Conservation (phyloP, 2,329 filamentous ascomycete genomes). For the Fusarium fujikuroi region DNA sequence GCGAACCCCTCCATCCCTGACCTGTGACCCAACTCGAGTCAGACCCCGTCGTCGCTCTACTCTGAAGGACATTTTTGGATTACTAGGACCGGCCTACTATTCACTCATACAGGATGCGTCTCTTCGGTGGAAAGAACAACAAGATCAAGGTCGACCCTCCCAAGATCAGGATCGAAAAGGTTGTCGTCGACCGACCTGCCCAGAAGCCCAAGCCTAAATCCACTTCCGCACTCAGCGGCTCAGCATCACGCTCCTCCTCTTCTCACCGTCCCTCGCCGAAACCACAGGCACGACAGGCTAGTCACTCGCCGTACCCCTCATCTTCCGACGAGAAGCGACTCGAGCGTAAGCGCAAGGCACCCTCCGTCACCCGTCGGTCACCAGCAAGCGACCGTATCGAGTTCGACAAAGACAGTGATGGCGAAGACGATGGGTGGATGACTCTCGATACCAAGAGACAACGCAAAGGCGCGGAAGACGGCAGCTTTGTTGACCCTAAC, state of each 20-base stretch:
- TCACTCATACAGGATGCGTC: conserved; percentile 48
- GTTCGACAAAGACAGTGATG: conserved; percentile 63
- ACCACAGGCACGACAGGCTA: conserved; percentile 52
- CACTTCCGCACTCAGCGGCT: conserved; percentile 46
- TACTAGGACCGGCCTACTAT: conserved; percentile 21
- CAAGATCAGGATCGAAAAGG: conserved; percentile 64
- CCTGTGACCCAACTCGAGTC: conserved; percentile 30
- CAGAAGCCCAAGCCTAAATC: conserved; percentile 53
- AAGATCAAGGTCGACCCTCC: conserved; percentile 64
- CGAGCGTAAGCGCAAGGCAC: conserved; percentile 62
- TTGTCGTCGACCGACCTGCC: conserved; percentile 55
- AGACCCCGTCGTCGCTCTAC: conserved; percentile 14
- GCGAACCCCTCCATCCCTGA: conserved; percentile 47
- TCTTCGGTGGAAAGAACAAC: conserved; percentile 56
- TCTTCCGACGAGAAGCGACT: conserved; percentile 52
- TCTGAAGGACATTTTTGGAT: background rate
- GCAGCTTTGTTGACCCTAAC: conserved; percentile 57
- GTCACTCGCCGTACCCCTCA: conserved; percentile 56
- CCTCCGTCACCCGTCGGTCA: conserved; percentile 52
- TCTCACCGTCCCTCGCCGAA: conserved; percentile 55
- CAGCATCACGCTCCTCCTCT: conserved; percentile 49
- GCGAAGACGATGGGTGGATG: conserved; percentile 64
- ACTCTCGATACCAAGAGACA: conserved; percentile 60
- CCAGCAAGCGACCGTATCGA: conserved; percentile 61
- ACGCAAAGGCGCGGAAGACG: conserved; percentile 55